Percentiles rank a stretch among this genome's conserved stretches.
Conservation (phyloP, 2,329 filamentous ascomycete genomes). For the Fusarium sp. region DNA sequence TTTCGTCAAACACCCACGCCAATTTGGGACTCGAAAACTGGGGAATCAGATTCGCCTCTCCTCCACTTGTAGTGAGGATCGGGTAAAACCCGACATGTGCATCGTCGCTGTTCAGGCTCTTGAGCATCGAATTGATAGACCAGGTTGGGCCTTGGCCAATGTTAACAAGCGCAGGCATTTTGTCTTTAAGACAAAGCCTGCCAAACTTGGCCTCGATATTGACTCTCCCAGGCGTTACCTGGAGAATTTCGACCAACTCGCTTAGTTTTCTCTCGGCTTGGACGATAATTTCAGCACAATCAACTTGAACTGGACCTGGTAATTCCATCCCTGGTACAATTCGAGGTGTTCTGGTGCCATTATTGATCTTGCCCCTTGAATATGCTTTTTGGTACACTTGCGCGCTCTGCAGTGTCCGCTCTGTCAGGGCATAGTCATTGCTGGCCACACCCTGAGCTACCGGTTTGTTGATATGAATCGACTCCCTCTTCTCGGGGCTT, state of each 20-base stretch:
- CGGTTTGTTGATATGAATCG: no score
- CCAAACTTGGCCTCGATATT: slow-evolving; percentile 43
- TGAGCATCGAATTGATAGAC: slow-evolving; percentile 9
- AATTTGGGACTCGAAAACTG: slow-evolving; percentile 18
- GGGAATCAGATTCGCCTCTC: slow-evolving; percentile 40
- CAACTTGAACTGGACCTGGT: neutral
- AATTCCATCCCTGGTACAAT: slow-evolving; percentile 21
- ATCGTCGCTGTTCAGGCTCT: slow-evolving; percentile 11
- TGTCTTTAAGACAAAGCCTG: slow-evolving; percentile 43
- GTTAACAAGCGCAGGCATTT: slow-evolving; percentile 30
- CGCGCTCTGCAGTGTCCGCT: neutral
- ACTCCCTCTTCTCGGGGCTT: neutral
- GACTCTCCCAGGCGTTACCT: slow-evolving; percentile 39
- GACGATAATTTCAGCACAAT: slow-evolving; percentile 14
- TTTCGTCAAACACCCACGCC: slow-evolving; percentile 33
- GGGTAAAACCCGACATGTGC: slow-evolving; percentile 41
- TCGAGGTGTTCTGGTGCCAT: neutral
- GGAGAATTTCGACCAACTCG: slow-evolving; percentile 32
- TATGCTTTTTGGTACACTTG: neutral
- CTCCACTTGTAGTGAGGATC: slow-evolving; percentile 41
- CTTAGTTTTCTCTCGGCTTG: slow-evolving; percentile 19
- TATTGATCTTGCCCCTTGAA: neutral
- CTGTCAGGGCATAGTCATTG: no score
- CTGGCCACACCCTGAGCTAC: neutral
- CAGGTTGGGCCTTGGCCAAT: slow-evolving; percentile 34